These are phyloP conservation scores for Metschnikowia reukaufii DNA, from an alignment of 805 yeast species.

Conservation along the genomic window DNA sequence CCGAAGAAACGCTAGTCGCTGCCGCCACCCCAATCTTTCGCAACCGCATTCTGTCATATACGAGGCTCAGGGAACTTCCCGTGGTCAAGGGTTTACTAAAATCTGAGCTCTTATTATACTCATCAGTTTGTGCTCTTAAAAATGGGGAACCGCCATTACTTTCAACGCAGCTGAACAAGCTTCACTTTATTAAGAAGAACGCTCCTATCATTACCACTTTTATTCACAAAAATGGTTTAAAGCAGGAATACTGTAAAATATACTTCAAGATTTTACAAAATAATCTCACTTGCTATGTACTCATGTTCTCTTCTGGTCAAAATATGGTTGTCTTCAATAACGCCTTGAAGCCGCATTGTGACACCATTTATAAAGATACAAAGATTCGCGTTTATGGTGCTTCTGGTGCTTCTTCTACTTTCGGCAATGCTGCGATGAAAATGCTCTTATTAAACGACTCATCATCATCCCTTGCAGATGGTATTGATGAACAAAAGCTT, in stretches of 20 bases:
- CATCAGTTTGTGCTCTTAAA: conserved; percentile 12
- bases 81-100: conserved; percentile 15
- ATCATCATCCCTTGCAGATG: conserved; percentile 25
- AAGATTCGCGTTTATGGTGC: conserved; percentile 33
- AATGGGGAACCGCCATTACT: conserved; percentile 14
- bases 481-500: conserved; percentile 15
- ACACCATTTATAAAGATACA: conserved; percentile 27
- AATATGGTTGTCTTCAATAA: conserved; percentile 27
- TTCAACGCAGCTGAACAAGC: conserved; percentile 17
- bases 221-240: conserved; percentile 15
- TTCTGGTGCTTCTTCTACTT: conserved; percentile 35
- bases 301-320: conserved; percentile 23
- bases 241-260: conserved; percentile 29
- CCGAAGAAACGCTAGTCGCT: conserved; percentile 19
- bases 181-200: conserved; percentile 26
- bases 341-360: conserved; percentile 32
- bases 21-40: conserved; percentile 14
- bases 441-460: conserved; percentile 22
- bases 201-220: conserved; percentile 30
- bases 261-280: conserved; percentile 30
- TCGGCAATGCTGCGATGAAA: conserved; percentile 32
- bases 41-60: conserved; percentile 14
- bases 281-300: conserved; percentile 30
- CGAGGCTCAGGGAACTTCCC: conserved; percentile 18
- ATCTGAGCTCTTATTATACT: conserved; percentile 15